Base-by-base conservation (phyloP, 768 basidiomycete genomes). In the Russula brevipes region DNA sequence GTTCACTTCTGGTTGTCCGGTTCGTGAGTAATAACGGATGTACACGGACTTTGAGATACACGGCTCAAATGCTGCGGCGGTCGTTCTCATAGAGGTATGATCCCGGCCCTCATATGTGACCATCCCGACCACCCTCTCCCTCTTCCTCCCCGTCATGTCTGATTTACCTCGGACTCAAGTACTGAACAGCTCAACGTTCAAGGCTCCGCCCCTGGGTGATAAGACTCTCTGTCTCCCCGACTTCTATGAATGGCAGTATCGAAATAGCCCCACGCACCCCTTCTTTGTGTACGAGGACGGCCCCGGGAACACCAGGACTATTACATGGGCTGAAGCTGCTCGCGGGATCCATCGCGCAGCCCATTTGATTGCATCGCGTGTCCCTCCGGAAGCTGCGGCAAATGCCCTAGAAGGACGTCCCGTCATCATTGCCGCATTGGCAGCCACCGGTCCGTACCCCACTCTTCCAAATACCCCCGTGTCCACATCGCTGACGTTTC, bases 181-280 rank as follows among this genome's bases (percentile, higher is more conserved):
- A 16, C 46, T 69, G 36, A 57, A 61, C 35, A 65, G 66, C 36
- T 35, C 17, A 16, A 68, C 66, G 8, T 70, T 69, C 64, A 63
- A 58, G 35, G 49, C 72, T 5, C 70, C 73, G 11, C 70, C 69
- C 8, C 58, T 72, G 9, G 42, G 49, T n/a, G 65, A 69, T 38
- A 54, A 59, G 16, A 54, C 64, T 4, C 47, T 72, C 5, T 65
- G 67, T 12, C 49, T 73, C 6, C 68, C 73, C 11, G 68, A 72
- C 19, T 36, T 74, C 16, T 70, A 69, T 45, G 73, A 74, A 30
- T 72, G 69, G 72, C 71, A 73, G 31, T 45, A 45, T 31, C 52
- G 56, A n/a, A 54, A 68, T 49, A 67, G 61, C 41, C 54, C 70
- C 9, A 36, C 39, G 33, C 71, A 74, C 39, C 70, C 71, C 2